Percentiles rank a stretch among this genome's conserved stretches.
These are phyloP conservation scores for Pyrrhoderma lamaoense DNA, from an alignment of 1,284 basidiomycete species.

Conservation along the genomic window DNA sequence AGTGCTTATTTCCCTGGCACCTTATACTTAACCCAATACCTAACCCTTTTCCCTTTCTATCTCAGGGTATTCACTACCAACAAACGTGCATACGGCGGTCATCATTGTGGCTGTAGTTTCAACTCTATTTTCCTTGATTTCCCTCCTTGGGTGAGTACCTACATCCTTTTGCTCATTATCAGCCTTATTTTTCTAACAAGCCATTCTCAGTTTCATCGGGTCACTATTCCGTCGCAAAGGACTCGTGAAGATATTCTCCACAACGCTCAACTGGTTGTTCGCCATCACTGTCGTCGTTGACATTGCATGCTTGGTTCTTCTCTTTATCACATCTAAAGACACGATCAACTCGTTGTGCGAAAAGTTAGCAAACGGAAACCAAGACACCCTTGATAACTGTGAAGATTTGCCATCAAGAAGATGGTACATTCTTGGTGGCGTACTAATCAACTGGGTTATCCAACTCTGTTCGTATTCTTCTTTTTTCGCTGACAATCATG, in stretches of 20 bases:
- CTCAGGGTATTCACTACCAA: background rate
- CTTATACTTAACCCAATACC: background rate
- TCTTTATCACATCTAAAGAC: conserved; percentile 11
- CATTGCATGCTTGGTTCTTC: conserved; percentile 3
- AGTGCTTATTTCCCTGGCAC: background rate
- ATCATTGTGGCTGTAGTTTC: conserved; percentile 19
- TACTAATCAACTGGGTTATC: conserved; percentile 10
- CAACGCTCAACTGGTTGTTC: conserved; percentile 14
- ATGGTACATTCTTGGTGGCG: background rate
- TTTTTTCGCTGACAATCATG: background rate
- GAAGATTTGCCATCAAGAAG: conserved; percentile 3
- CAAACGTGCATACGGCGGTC: conserved; percentile 10
- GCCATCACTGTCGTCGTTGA: conserved; percentile 7
- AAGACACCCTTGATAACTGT: conserved; percentile 11
- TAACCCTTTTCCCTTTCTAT: background rate
- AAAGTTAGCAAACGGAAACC: conserved; percentile 3
- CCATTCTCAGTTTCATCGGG: conserved; percentile 19
- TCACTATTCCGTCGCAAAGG: conserved; percentile 21
- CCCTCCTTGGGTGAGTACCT: conserved; percentile 21
- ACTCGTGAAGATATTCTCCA: conserved; percentile 22
- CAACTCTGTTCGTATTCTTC: conserved; percentile 12
- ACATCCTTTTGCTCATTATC: background rate
- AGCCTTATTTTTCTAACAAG: background rate
- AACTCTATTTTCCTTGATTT: conserved; percentile 19
- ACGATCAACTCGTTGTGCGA: background rate